These are phyloP conservation scores for Chaetothyriales sp. DNA, from an alignment of 2,329 filamentous ascomycete genomes.

Conservation along the genomic window DNA sequence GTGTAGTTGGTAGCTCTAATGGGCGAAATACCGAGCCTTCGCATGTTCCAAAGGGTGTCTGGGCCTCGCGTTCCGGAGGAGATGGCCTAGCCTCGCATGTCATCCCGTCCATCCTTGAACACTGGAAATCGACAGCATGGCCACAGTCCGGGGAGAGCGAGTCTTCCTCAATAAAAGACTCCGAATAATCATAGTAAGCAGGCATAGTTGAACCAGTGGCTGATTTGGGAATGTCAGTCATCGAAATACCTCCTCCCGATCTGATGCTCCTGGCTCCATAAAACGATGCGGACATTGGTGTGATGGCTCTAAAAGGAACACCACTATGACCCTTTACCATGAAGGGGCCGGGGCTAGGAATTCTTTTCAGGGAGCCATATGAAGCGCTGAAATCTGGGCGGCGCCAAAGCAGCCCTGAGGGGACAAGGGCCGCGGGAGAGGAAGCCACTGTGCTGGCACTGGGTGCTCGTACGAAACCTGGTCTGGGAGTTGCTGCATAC, in stretches of 20 bases:
- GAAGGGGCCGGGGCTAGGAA: conserved; percentile 13
- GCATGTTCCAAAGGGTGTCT: conserved; percentile 16
- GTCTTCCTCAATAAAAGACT: conserved; percentile 15
- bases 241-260: conserved; percentile 7
- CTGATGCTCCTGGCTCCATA: conserved; percentile 7
- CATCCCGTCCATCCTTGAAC: conserved; percentile 9
- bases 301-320: conserved; percentile 5
- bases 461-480: conserved; percentile 6
- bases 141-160: conserved; percentile 5
- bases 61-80: conserved; percentile 11
- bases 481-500: conserved; percentile 3
- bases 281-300: conserved; percentile 11
- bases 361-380: conserved; percentile 8
- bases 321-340: neutral
- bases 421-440: conserved; percentile 6
- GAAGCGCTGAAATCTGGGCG: conserved; percentile 13
- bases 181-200: conserved; percentile 18
- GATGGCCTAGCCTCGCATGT: conserved; percentile 5
- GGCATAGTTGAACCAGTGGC: conserved; percentile 14
- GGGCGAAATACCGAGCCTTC: conserved; percentile 14
- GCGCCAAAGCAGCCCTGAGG: conserved; percentile 5
- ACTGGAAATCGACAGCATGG: conserved; percentile 1
- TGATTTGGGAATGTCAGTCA: conserved; percentile 10
- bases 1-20: conserved; percentile 11
- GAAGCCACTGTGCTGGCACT: conserved; percentile 13